Conservation (phyloP, 768 basidiomycete species). For the Gymnopilus dilepis region DNA sequence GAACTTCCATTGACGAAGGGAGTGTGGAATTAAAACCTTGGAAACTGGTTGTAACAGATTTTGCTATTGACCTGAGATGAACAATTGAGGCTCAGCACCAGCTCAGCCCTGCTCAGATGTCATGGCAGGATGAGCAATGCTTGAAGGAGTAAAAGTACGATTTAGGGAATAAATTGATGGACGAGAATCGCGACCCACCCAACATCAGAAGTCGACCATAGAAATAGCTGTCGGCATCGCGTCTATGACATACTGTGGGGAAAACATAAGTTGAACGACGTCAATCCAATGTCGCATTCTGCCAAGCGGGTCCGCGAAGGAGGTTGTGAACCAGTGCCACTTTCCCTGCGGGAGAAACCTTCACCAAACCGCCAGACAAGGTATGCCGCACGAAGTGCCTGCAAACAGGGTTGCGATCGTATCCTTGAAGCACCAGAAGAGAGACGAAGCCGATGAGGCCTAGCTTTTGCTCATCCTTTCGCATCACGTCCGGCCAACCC, state of each 20-base stretch:
- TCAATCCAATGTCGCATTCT: conserved; percentile 6
- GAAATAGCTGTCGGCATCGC: conserved; percentile 7
- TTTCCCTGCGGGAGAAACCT: background rate
- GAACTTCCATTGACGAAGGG: background rate
- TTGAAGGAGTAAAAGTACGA: conserved; percentile 3
- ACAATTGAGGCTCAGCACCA: background rate
- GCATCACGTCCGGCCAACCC: background rate
- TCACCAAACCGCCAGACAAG: conserved; percentile 1
- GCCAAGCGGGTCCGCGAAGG: conserved; percentile 6
- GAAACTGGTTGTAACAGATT: background rate
- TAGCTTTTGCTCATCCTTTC: background rate
- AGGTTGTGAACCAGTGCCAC: background rate
- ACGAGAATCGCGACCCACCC: conserved; percentile 9
- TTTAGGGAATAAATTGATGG: conserved; percentile 6
- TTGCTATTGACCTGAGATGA: background rate
- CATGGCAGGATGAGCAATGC: background rate
- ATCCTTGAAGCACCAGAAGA: conserved; percentile 6
- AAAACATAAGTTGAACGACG: conserved; percentile 11
- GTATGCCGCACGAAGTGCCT: background rate
- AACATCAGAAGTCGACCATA: conserved; percentile 13
- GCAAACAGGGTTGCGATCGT: background rate
- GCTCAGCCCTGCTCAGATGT: background rate
- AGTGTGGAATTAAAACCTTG: background rate
- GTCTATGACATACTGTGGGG: conserved; percentile 14
- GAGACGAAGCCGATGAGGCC: conserved; percentile 1